phyloP scores from a whole-genome alignment of 1,139 yeast species.

The Kodamaea derodonti region DNA sequence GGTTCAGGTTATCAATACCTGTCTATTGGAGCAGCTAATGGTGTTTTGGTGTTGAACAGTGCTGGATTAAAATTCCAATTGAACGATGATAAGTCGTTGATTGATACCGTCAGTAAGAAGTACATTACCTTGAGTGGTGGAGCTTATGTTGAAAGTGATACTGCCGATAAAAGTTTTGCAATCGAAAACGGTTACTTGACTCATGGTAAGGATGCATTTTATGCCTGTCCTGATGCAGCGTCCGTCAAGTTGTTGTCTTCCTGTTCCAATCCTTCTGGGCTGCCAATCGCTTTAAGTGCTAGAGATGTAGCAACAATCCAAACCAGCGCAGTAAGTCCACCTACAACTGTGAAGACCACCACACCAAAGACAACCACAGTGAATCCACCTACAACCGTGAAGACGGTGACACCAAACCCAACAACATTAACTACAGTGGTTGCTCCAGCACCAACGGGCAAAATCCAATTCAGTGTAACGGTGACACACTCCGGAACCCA shows the following conservation, averaged over 20 bases:
- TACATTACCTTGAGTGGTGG: slow-evolving; percentile 13
- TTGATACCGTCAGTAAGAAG: slow-evolving; percentile 15
- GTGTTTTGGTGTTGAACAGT: slow-evolving; percentile 15
- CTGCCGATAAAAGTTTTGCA: slow-evolving; percentile 17
- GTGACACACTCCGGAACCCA: slow-evolving; percentile 20
- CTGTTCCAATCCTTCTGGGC: slow-evolving; percentile 9
- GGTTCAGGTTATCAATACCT: slow-evolving; percentile 22
- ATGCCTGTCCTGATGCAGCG: slow-evolving; percentile 18
- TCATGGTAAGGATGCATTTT: slow-evolving; percentile 13
- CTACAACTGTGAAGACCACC: neutral
- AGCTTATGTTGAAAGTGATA: slow-evolving; percentile 11
- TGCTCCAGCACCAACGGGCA: neutral
- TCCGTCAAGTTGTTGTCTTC: slow-evolving; percentile 8
- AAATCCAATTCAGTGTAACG: slow-evolving; percentile 14
- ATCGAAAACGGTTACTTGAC: slow-evolving; percentile 13
- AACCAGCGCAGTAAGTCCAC: slow-evolving; percentile 2
- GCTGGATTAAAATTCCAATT: slow-evolving; percentile 14
- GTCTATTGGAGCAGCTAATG: slow-evolving; percentile 8
- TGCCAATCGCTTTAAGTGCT: slow-evolving; percentile 12
- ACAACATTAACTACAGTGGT: slow-evolving; percentile 1
- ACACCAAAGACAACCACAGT: neutral
- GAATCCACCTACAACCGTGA: neutral
- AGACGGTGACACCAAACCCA: slow-evolving; percentile 3
- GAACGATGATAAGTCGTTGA: slow-evolving; percentile 18
- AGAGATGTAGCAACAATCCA: slow-evolving; percentile 1